Evolutionary conservation across 495 filamentous ascomycete genomes (phyloP).

Genomic region (Polyplosphaeria fusca): DNA sequence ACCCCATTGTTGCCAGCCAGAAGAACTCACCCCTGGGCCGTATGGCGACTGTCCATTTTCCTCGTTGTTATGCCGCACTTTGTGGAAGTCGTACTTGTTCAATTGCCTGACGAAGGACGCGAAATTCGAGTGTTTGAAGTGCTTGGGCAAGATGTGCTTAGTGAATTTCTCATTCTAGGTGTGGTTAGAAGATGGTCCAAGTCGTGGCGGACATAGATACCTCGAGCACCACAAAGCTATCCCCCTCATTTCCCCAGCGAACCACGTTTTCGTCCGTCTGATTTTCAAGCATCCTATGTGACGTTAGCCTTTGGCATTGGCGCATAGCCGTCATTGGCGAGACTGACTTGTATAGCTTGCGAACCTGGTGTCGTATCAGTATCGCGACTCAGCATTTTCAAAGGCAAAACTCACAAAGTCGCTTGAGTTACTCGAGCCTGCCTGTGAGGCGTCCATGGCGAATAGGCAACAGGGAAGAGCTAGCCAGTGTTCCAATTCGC

Average conservation of each 20-base stretch:
- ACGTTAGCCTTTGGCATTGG: slow-evolving; percentile 26
- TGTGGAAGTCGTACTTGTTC: slow-evolving; percentile 99
- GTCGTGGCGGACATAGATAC: no score
- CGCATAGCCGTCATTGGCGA: not conserved
- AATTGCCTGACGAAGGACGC: slow-evolving; percentile 97
- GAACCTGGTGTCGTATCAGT: slow-evolving; percentile 78
- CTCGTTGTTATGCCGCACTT: slow-evolving; percentile 94
- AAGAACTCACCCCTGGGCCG: slow-evolving; percentile 76
- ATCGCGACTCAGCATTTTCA: no score
- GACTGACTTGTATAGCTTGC: slow-evolving; percentile 96
- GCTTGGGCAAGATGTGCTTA: slow-evolving; percentile 92
- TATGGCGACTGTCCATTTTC: slow-evolving; percentile 89
- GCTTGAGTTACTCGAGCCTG: slow-evolving; percentile 65
- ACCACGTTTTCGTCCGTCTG: slow-evolving; percentile 89
- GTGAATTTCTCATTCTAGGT: slow-evolving; percentile 94
- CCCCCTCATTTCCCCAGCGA: slow-evolving; percentile 89
- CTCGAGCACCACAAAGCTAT: slow-evolving; percentile 97
- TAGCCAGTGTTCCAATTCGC: no score
- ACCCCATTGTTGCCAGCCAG: not conserved
- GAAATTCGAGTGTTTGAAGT: slow-evolving; percentile 99
- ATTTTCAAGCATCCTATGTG: slow-evolving; percentile 89
- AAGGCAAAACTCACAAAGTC: slow-evolving; percentile 78
- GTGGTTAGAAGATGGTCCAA: no score
- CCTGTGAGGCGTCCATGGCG: slow-evolving; percentile 39
- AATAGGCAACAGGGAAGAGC: no score